phyloP scores from a whole-genome alignment of 768 basidiomycete genomes.

The Naganishia antarctica region DNA sequence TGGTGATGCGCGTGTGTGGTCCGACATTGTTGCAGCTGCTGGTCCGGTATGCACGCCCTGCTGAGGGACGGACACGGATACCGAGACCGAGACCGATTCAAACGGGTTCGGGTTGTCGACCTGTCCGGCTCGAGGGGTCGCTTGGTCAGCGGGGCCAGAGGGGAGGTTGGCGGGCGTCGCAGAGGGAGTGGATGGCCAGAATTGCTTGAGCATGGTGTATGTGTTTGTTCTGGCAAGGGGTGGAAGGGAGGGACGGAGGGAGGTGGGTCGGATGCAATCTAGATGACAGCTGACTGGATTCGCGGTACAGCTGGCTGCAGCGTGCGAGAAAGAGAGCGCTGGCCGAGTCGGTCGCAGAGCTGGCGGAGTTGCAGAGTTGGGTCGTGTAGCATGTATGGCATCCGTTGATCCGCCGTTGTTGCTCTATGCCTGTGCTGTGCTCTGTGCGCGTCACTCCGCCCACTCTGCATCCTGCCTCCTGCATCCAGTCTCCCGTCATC shows the following conservation, averaged over 20 bases:
- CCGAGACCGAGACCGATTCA: constrained; percentile 28
- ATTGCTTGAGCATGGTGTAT: constrained; percentile 19
- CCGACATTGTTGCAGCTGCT: constrained; percentile 2
- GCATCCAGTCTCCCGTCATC: background rate
- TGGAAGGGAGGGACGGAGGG: too few relatives aligned
- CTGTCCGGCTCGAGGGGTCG: constrained; percentile 40
- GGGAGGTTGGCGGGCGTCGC: constrained; percentile 39
- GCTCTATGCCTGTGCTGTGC: too few relatives aligned
- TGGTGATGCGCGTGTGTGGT: constrained; percentile 31
- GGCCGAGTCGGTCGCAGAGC: too few relatives aligned
- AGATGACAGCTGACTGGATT: too few relatives aligned
- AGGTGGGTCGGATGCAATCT: constrained; percentile 9
- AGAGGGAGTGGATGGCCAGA: constrained; percentile 35
- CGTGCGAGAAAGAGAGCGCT: too few relatives aligned
- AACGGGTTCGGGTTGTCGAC: constrained; percentile 43
- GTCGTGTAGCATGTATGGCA: too few relatives aligned
- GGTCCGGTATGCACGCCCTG: constrained; percentile 10
- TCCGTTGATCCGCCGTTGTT: too few relatives aligned
- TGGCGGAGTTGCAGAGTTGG: too few relatives aligned
- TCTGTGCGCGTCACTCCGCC: too few relatives aligned
- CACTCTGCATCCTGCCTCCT: background rate
- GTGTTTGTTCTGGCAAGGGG: too few relatives aligned
- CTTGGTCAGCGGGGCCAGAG: constrained; percentile 43
- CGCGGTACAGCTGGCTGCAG: too few relatives aligned
- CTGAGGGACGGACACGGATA: background rate